phyloP scores from a whole-genome alignment of 331 rosid genomes.

The Cydonia oblonga region DNA sequence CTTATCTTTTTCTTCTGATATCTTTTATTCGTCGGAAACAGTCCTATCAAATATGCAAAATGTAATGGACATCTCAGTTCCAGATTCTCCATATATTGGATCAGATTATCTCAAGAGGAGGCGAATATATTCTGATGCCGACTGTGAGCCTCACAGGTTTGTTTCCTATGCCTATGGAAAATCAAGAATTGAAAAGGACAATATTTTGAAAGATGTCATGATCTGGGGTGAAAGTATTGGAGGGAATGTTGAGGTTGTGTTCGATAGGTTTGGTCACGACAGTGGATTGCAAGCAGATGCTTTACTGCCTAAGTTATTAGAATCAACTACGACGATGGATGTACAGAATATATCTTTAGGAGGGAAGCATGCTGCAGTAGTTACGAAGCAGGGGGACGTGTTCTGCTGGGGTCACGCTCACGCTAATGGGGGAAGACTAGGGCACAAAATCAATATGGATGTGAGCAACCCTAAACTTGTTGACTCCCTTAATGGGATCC shows the following conservation, averaged over 20 bases:
- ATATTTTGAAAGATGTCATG: conserved; percentile 65
- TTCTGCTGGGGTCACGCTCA: conserved; percentile 83
- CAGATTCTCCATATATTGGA: conserved; percentile 42
- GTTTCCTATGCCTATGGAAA: conserved; percentile 21
- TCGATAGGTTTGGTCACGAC: conserved; percentile 23
- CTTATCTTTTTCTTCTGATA: conserved; percentile 48
- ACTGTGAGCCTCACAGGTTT: conserved; percentile 26
- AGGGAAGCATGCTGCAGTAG: conserved; percentile 71
- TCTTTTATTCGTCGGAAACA: conserved; percentile 35
- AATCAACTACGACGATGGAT: conserved; percentile 56
- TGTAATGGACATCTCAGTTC: conserved; percentile 27
- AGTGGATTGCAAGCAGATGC: conserved; percentile 26
- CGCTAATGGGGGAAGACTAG: conserved; percentile 60
- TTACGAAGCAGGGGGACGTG: conserved; percentile 76
- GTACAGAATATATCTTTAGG: conserved; percentile 57
- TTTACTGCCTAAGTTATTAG: conserved; percentile 62
- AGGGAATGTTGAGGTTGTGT: conserved; percentile 32
- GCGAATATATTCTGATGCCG: conserved; percentile 12
- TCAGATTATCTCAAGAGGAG: conserved; percentile 27
- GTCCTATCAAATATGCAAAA: conserved; percentile 31
- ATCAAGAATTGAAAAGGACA: conserved; percentile 31
- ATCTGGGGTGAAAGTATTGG: conserved; percentile 76
- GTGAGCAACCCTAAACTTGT: conserved; percentile 53
- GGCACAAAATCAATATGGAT: conserved; percentile 55
- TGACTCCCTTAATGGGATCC: conserved; percentile 47